A percentile compares a stretch with the other conserved stretches of the same genome.
Evolutionary conservation across 306 rosid genomes (phyloP).

Genomic region (Acmispon strigosus): DNA sequence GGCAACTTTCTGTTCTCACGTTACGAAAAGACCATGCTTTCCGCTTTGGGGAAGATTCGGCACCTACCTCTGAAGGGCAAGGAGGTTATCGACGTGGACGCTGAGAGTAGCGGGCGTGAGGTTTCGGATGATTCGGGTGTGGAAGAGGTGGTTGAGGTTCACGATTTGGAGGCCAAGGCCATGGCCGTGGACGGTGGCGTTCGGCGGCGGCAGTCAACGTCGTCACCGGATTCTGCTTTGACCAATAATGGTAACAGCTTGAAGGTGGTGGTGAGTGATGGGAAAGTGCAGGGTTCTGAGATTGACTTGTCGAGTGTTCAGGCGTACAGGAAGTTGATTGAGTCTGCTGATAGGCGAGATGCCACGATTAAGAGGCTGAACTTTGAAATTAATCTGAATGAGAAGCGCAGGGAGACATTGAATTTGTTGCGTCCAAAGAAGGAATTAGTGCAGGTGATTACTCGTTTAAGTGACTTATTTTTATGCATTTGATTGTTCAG

Average conservation of each 20-base stretch:
- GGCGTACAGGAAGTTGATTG: constrained; percentile 67
- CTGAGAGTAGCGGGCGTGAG: constrained; percentile 22
- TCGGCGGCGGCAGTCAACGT: constrained; percentile 31
- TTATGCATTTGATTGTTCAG: background rate
- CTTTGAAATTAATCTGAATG: constrained; percentile 45
- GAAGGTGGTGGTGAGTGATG: constrained; percentile 40
- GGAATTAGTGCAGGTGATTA: constrained; percentile 47
- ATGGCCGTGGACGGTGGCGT: constrained; percentile 7
- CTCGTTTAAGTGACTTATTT: background rate
- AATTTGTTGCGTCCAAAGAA: constrained; percentile 44
- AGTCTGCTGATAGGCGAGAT: constrained; percentile 20
- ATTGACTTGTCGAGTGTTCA: constrained; percentile 21
- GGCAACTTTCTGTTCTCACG: constrained; percentile 25
- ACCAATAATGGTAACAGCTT: constrained; percentile 14
- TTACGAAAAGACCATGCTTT: constrained; percentile 20
- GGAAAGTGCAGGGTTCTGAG: constrained; percentile 26
- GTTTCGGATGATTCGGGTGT: constrained; percentile 48
- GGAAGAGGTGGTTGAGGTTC: constrained; percentile 38
- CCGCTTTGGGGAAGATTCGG: constrained; percentile 30
- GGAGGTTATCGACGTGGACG: constrained; percentile 54
- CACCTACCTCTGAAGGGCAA: constrained; percentile 28
- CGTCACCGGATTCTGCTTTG: constrained; percentile 44
- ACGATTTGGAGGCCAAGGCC: constrained; percentile 19
- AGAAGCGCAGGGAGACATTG: constrained; percentile 31
- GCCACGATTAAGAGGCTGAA: constrained; percentile 27